phyloP scores from a whole-genome alignment of 2,329 filamentous ascomycete species.

The Bipolaris gigantea region DNA sequence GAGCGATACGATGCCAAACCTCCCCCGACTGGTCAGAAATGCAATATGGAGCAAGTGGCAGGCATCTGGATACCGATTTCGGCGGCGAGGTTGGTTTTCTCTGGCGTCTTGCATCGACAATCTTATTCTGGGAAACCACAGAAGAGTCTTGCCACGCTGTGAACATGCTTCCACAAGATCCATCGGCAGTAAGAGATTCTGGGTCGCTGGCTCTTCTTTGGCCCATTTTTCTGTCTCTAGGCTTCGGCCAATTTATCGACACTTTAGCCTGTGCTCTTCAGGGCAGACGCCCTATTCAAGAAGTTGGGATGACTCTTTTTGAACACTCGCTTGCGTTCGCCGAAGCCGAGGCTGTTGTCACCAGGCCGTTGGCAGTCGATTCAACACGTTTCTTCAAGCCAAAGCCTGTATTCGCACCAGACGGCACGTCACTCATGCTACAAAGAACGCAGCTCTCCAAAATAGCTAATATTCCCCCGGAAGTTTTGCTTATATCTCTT shows the following conservation, averaged over 20 bases:
- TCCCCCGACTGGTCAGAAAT: constrained; percentile 50
- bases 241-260: constrained; percentile 82
- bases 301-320: constrained; percentile 95
- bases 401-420: constrained; percentile 44
- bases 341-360: constrained; percentile 87
- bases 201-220: constrained; percentile 79
- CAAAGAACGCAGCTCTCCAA: constrained; percentile 67
- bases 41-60: constrained; percentile 51
- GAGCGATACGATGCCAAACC: constrained; percentile 91
- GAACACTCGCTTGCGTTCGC: constrained; percentile 96
- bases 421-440: constrained; percentile 49
- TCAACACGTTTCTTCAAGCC: constrained; percentile 56
- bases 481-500: constrained; percentile 82
- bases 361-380: constrained; percentile 74
- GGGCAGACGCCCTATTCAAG: constrained; percentile 75
- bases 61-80: constrained; percentile 51
- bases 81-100: constrained; percentile 67
- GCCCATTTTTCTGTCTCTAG: constrained; percentile 71
- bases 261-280: constrained; percentile 86
- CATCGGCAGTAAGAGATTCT: constrained; percentile 58
- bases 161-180: constrained; percentile 64
- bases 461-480: constrained; percentile 83
- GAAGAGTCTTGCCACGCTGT: constrained; percentile 73
- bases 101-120: constrained; percentile 68
- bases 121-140: constrained; percentile 76